Evolutionary conservation across 2,329 filamentous ascomycete genomes (phyloP), one percentile per base, ranked within the genome.

Genomic region (Phyllosticta citribraziliensis): DNA sequence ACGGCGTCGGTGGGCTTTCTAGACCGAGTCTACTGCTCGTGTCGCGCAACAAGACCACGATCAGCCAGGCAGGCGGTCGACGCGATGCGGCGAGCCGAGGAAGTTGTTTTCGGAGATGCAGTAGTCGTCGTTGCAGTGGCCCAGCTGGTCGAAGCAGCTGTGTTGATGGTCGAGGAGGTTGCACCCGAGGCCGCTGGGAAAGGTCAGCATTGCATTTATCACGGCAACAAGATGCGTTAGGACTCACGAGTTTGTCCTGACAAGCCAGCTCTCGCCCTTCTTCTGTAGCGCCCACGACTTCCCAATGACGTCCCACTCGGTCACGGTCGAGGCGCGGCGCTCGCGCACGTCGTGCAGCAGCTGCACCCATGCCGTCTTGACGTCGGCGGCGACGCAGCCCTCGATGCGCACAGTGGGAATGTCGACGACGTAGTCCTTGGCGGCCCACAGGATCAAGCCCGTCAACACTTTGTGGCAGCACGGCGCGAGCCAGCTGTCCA

Each of bases 71-170:
- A 30, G 27, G 2, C 27, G 2, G 27, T 6, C 27, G 9, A 6
- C 8, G 9, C 27, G 27, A 30, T 30, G 27, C 6, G 27, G 27
- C 27, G 27, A 30, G 27, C 27, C 27, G 27, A 30, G 27, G 17
- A 61, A 61, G 17, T 61, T 27, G 53, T 52, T 56, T 14, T 61
- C 58, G 14, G 58, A 56, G 20, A 61, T 40, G 40, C 58, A 61
- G 20, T 52, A 61, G 19, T 52, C 40, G n/a, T 61, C 58, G 8
- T 47, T 61, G 54, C 58, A 61, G 24, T 53, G 58, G 11, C 58
- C 58, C 40, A 61, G 19, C 33, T 40, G 33, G 1, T 56, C 47
- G 9, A 33, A 27, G 20, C 58, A 56, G 50, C 53, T 56, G 47
- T 56, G 54, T 24, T 61, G 25, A 14, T 61, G 58, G 27, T 61